Conservation (phyloP, 169 alveolate species). For the Miamiensis avidus region DNA sequence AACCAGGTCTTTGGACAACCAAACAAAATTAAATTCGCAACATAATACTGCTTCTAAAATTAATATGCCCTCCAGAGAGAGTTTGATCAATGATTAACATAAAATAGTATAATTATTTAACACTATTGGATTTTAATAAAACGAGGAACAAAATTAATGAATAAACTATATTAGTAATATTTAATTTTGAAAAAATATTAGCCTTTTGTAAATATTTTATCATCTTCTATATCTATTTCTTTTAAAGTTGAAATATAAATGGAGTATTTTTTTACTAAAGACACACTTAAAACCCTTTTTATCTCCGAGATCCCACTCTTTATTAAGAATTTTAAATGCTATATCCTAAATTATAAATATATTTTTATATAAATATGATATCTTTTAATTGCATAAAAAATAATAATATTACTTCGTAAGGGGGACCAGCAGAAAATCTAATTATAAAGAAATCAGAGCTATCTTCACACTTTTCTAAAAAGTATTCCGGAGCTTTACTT, state of each 20-base stretch:
- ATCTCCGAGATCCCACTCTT: slow-evolving; percentile 96
- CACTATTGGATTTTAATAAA: no score
- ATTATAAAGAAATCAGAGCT: slow-evolving; percentile 87
- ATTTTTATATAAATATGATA: neutral
- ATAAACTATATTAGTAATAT: no score
- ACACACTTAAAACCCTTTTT: slow-evolving; percentile 90
- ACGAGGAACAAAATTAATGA: no score
- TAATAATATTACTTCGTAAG: slow-evolving; percentile 85
- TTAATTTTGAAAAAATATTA: no score
- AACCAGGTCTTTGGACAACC: no score
- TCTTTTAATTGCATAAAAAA: neutral
- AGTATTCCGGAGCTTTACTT: slow-evolving; percentile 94
- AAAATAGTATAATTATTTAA: no score
- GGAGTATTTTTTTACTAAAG: slow-evolving; percentile 91
- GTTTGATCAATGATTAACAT: no score
- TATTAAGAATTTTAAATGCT: slow-evolving; percentile 95
- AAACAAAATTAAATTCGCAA: no score
- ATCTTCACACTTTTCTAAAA: slow-evolving; percentile 74
- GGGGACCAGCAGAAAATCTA: slow-evolving; percentile 97
- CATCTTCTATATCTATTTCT: slow-evolving; percentile 90
- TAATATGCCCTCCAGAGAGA: no score
- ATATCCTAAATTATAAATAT: slow-evolving; percentile 74
- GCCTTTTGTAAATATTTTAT: slow-evolving; percentile 28
- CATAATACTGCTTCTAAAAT: no score
- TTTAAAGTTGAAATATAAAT: slow-evolving; percentile 91